These are phyloP conservation scores for Waitea zeae DNA, from an alignment of 1,284 basidiomycete genomes.

Conservation along the genomic window DNA sequence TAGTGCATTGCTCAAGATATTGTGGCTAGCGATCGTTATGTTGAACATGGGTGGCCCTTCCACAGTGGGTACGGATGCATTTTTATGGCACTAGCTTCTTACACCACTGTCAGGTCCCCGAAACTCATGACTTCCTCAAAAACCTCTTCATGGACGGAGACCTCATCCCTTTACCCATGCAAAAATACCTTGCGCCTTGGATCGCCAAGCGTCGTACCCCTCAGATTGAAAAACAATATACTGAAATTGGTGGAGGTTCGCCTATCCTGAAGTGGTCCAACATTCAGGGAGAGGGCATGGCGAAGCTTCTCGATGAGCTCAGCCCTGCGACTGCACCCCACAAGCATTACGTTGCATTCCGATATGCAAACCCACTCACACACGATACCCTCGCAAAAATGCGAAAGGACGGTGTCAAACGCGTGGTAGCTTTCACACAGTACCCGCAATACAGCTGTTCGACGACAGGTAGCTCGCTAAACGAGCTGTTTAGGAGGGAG, in stretches of 20 bases:
- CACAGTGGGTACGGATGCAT: conserved; percentile 38
- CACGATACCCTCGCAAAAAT: conserved; percentile 73
- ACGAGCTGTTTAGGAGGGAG: conserved; percentile 70
- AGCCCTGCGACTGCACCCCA: conserved; percentile 88
- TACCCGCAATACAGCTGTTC: conserved; percentile 99
- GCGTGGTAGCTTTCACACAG: conserved; percentile 94
- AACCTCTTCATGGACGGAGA: conserved; percentile 92
- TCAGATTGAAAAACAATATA: conserved; percentile 89
- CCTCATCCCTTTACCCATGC: conserved; percentile 92
- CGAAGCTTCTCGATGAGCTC: conserved; percentile 80
- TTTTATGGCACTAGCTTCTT: conserved; percentile 4
- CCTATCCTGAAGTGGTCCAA: conserved; percentile 92
- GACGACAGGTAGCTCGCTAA: conserved; percentile 93
- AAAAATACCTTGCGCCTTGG: conserved; percentile 70
- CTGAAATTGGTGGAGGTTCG: conserved; percentile 90
- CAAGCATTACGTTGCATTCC: conserved; percentile 90
- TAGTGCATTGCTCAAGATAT: background rate
- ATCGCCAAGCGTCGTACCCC: conserved; percentile 91
- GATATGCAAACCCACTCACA: conserved; percentile 85
- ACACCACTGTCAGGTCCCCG: conserved; percentile 47
- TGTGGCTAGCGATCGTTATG: conserved; percentile 72
- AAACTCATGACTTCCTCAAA: conserved; percentile 83
- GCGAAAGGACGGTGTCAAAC: conserved; percentile 79
- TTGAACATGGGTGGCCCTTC: conserved; percentile 98
- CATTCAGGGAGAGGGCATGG: conserved; percentile 85